These are phyloP conservation scores for Tylopilus orsonianus DNA, from an alignment of 1,284 basidiomycete genomes.

Conservation along the genomic window DNA sequence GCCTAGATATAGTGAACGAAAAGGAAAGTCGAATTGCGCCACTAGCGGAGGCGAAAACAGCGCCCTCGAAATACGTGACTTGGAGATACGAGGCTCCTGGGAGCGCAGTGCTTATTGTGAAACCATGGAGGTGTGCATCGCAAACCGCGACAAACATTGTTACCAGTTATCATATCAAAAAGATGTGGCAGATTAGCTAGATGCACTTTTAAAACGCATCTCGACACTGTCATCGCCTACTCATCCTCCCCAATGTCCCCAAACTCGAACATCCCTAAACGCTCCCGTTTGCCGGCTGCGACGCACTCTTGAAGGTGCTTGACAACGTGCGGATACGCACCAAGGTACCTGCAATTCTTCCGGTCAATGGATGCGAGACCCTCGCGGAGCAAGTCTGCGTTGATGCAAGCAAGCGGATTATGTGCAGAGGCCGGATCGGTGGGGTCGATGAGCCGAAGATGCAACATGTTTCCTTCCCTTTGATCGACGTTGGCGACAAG, in stretches of 20 bases:
- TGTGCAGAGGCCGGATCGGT: constrained; percentile 63
- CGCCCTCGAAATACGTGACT: constrained; percentile 22
- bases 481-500: constrained; percentile 89
- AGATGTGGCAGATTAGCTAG: constrained; percentile 15
- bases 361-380: constrained; percentile 79
- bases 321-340: constrained; percentile 67
- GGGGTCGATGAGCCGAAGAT: constrained; percentile 88
- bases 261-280: constrained; percentile 86
- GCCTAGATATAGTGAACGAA: constrained; percentile 23
- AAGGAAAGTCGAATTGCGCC: constrained; percentile 10
- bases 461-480: constrained; percentile 73
- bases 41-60: neutral
- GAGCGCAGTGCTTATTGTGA: constrained; percentile 29
- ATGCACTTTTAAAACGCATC: constrained; percentile 20
- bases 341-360: constrained; percentile 74
- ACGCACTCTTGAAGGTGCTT: constrained; percentile 67
- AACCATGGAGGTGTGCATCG: constrained; percentile 29
- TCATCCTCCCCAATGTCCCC: constrained; percentile 80
- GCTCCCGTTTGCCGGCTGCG: constrained; percentile 68
- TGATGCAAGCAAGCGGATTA: constrained; percentile 78
- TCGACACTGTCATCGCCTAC: constrained; percentile 16
- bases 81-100: constrained; percentile 19
- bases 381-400: constrained; percentile 79
- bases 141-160: constrained; percentile 3
- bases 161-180: constrained; percentile 5